Conservation (phyloP, 345 rosid species). For the Populus tremula region DNA sequence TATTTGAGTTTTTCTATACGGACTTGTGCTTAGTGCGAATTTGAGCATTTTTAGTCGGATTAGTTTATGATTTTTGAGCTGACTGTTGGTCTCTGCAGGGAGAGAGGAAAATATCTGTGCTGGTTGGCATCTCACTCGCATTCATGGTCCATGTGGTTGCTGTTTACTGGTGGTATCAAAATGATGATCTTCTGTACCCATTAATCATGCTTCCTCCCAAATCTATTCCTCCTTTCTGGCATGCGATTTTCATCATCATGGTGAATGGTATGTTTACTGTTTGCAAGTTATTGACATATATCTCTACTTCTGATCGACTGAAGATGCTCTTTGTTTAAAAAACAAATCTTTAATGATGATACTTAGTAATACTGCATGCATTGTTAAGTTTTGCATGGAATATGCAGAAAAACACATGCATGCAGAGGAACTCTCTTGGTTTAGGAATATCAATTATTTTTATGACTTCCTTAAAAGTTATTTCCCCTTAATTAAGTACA, state of each 20-base stretch:
- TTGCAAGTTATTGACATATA: conserved; percentile 12
- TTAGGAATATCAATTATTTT: background rate
- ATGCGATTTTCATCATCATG: conserved; percentile 83
- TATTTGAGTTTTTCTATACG: conserved; percentile 11
- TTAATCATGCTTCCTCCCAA: conserved; percentile 96
- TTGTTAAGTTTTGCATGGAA: background rate
- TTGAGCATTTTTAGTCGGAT: background rate
- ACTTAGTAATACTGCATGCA: background rate
- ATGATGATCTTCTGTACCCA: conserved; percentile 85
- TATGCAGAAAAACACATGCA: background rate
- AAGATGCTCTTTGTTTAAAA: background rate
- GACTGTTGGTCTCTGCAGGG: conserved; percentile 61
- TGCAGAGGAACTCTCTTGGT: background rate
- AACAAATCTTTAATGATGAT: background rate
- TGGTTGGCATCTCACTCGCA: conserved; percentile 65
- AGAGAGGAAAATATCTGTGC: conserved; percentile 80
- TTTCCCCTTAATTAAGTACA: background rate
- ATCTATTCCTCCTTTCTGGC: conserved; percentile 98
- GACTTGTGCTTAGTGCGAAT: background rate
- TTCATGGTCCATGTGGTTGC: conserved; percentile 70
- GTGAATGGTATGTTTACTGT: conserved; percentile 73
- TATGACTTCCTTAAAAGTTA: background rate
- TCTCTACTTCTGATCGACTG: background rate
- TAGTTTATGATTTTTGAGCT: conserved; percentile 15
- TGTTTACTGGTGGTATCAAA: conserved; percentile 96